These are phyloP conservation scores for Pseudocercospora fijiensis DNA, from an alignment of 2,329 filamentous ascomycete species.

Conservation along the genomic window DNA sequence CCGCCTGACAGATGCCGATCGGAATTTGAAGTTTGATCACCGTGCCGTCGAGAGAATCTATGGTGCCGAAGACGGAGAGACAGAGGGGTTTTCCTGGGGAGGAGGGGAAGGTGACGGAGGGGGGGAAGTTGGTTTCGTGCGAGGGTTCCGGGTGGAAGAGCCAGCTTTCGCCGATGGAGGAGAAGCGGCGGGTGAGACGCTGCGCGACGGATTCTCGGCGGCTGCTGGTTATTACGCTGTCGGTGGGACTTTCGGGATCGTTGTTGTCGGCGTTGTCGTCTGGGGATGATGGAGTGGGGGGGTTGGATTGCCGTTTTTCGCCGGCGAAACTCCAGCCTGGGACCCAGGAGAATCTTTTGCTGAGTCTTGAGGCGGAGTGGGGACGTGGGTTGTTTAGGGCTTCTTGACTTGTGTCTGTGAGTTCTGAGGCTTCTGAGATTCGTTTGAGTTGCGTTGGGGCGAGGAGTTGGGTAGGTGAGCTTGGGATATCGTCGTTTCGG, in stretches of 20 bases:
- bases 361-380: background rate
- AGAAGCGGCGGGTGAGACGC: conserved; percentile 11
- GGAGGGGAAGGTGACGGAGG: conserved; percentile 9
- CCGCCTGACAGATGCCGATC: conserved; percentile 2
- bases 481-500: background rate
- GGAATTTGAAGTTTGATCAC: conserved; percentile 11
- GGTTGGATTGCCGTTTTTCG: conserved; percentile 4
- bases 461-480: background rate
- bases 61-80: conserved; percentile 12
- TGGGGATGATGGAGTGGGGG: background rate
- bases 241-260: background rate
- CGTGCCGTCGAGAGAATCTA: conserved; percentile 2
- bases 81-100: conserved; percentile 4
- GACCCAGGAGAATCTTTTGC: conserved; percentile 18
- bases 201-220: background rate
- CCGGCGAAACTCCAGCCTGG: conserved; percentile 15
- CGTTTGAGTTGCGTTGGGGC: background rate
- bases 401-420: background rate
- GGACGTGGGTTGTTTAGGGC: background rate
- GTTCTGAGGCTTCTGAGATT: background rate
- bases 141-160: conserved; percentile 11
- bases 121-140: conserved; percentile 15
- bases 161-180: conserved; percentile 11
- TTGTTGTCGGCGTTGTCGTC: background rate
- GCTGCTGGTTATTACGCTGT: background rate